phyloP scores from a whole-genome alignment of 208 protist species.

The Acanthamoeba lenticulata region DNA sequence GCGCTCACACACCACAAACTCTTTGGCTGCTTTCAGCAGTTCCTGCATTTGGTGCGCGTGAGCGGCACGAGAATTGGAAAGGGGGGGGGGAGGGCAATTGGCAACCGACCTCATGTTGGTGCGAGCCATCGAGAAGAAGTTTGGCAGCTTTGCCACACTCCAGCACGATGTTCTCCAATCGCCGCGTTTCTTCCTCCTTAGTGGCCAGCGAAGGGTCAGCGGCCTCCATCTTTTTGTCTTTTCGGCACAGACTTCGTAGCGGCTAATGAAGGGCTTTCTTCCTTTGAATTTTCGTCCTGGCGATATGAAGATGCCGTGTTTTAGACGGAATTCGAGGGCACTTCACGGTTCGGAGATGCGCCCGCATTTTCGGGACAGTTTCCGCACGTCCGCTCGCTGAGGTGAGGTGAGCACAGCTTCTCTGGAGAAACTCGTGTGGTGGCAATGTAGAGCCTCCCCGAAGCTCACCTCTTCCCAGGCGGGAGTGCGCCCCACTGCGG shows the following conservation, averaged over 20 bases:
- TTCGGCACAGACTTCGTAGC: not conserved
- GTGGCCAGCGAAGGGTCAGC: not conserved
- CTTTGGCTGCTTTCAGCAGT: constrained; percentile 2
- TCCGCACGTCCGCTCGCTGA: not conserved
- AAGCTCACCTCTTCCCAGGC: not conserved
- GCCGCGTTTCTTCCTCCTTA: constrained; percentile 14
- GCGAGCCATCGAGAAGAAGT: constrained; percentile 1
- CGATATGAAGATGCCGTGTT: not conserved
- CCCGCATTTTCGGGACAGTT: not conserved
- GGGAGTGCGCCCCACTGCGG: not conserved
- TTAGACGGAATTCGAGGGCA: not conserved
- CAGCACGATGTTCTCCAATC: constrained; percentile 5
- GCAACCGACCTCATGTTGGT: constrained; percentile 20
- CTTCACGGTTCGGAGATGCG: not conserved
- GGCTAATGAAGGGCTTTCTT: not conserved
- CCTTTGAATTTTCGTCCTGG: not conserved
- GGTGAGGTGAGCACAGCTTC: not conserved
- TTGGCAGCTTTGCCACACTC: constrained; percentile 36
- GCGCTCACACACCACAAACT: not conserved
- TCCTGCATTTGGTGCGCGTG: too few relatives aligned
- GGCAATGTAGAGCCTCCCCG: constrained; percentile 32
- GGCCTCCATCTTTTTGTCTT: not conserved
- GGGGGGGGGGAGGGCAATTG: not conserved
- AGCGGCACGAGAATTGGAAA: not conserved
- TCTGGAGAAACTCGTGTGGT: constrained; percentile 12